phyloP scores from a whole-genome alignment of 2,329 filamentous ascomycete species.

The Pyrenochaeta sp. region DNA sequence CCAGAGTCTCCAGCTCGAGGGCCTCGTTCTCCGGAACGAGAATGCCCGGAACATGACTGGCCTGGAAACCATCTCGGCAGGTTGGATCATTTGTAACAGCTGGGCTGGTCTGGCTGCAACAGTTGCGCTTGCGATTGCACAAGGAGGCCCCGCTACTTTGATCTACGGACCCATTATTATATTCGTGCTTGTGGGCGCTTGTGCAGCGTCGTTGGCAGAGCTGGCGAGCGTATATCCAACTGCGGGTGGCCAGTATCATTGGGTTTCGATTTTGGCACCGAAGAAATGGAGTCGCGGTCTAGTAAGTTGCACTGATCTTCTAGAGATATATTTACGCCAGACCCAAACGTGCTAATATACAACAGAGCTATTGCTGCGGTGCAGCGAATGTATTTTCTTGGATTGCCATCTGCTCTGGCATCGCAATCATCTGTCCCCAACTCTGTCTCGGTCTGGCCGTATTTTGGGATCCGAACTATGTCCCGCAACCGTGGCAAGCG shows the following conservation, averaged over 20 bases:
- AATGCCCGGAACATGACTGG: conserved; percentile 16
- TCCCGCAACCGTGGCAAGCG: conserved; percentile 20
- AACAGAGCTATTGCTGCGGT: conserved; percentile 25
- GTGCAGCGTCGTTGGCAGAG: conserved; percentile 26
- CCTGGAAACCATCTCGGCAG: conserved; percentile 22
- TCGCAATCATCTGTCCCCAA: conserved; percentile 26
- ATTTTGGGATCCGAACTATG: conserved; percentile 15
- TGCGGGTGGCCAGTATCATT: conserved; percentile 32
- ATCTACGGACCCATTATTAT: conserved; percentile 25
- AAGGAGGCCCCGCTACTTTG: conserved; percentile 18
- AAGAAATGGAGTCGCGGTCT: conserved; percentile 25
- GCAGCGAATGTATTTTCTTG: conserved; percentile 25
- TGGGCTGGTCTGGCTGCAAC: conserved; percentile 26
- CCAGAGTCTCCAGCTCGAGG: conserved; percentile 12
- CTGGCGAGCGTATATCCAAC: conserved; percentile 46
- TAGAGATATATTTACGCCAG: no score
- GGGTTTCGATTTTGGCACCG: conserved; percentile 53
- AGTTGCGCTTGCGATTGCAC: conserved; percentile 17
- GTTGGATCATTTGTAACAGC: conserved; percentile 27
- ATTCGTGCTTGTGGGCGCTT: conserved; percentile 18
- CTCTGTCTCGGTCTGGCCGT: conserved; percentile 15
- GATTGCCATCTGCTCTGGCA: conserved; percentile 21
- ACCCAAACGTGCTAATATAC: not conserved
- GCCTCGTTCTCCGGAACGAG: conserved; percentile 2
- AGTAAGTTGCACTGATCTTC: conserved; percentile 8